A percentile compares a stretch with the other conserved stretches of the same genome.
phyloP scores from a whole-genome alignment of 169 alveolate species.

The Plasmodium inui region DNA sequence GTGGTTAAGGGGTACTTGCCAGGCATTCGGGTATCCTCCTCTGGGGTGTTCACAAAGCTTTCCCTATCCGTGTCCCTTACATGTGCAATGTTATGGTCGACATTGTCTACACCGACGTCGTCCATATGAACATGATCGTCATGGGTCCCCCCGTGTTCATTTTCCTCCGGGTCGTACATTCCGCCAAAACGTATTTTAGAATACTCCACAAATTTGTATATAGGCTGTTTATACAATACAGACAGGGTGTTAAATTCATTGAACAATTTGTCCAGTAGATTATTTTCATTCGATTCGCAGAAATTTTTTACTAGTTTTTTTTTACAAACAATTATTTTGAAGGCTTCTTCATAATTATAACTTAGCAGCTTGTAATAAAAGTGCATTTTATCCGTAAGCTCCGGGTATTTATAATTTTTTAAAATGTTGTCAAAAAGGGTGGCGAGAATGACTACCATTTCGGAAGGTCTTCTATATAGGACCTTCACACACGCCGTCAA shows the following conservation, averaged over 20 bases:
- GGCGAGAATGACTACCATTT: conserved; percentile 90
- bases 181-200: conserved; percentile 71
- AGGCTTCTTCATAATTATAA: conserved; percentile 77
- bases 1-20: background rate
- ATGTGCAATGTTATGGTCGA: background rate
- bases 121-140: background rate
- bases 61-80: conserved; percentile 10
- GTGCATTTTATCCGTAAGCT: conserved; percentile 72
- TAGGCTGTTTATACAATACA: conserved; percentile 65
- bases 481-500: conserved; percentile 91
- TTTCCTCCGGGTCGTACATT: conserved; percentile 58
- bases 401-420: conserved; percentile 63
- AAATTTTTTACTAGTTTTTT: conserved; percentile 71
- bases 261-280: conserved; percentile 58
- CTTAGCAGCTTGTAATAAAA: conserved; percentile 63
- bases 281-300: conserved; percentile 74
- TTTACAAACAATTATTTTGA: conserved; percentile 67
- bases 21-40: background rate
- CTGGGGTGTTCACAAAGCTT: background rate
- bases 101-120: background rate
- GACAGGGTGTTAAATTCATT: conserved; percentile 72
- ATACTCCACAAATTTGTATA: conserved; percentile 38
- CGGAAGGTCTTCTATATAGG: conserved; percentile 96
- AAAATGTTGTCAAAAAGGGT: conserved; percentile 86
- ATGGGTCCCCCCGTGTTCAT: background rate